Evolutionary conservation across 805 yeast genomes (phyloP).

Genomic region (Scheffersomyces coipomensis): DNA sequence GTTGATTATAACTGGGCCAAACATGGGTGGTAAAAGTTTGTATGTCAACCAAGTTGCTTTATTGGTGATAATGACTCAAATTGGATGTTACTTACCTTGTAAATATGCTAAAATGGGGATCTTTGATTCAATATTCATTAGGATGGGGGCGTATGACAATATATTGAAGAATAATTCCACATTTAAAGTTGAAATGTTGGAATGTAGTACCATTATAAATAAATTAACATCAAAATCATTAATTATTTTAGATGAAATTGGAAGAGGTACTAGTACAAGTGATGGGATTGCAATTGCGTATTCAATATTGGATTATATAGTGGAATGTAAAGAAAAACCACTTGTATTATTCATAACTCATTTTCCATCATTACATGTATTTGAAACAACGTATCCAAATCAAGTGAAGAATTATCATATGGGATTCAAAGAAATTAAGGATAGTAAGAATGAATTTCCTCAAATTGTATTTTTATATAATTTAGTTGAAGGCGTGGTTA

Average conservation of each 20-base stretch:
- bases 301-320: slow-evolving; percentile 62
- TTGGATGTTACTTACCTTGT: slow-evolving; percentile 78
- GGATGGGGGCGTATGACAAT: slow-evolving; percentile 87
- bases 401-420: slow-evolving; percentile 64
- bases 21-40: slow-evolving; percentile 86
- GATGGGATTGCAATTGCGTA: slow-evolving; percentile 86
- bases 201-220: slow-evolving; percentile 57
- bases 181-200: slow-evolving; percentile 74
- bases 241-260: slow-evolving; percentile 72
- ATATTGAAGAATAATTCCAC: slow-evolving; percentile 76
- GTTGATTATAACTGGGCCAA: slow-evolving; percentile 77
- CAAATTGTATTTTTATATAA: slow-evolving; percentile 39
- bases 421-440: slow-evolving; percentile 53
- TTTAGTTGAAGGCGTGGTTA: slow-evolving; percentile 35
- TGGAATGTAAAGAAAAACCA: slow-evolving; percentile 38
- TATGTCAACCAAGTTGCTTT: slow-evolving; percentile 74
- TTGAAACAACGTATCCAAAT: slow-evolving; percentile 39
- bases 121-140: slow-evolving; percentile 72
- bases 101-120: slow-evolving; percentile 57
- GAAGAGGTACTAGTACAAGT: slow-evolving; percentile 69
- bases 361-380: slow-evolving; percentile 62
- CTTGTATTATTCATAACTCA: slow-evolving; percentile 81
- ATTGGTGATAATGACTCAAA: slow-evolving; percentile 68
- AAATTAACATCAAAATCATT: slow-evolving; percentile 56
- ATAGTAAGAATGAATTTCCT: slow-evolving; percentile 26